Evolutionary conservation across 2,329 filamentous ascomycete species (phyloP), one percentile per base, ranked within the genome.

Genomic region (Lomentospora prolificans): DNA sequence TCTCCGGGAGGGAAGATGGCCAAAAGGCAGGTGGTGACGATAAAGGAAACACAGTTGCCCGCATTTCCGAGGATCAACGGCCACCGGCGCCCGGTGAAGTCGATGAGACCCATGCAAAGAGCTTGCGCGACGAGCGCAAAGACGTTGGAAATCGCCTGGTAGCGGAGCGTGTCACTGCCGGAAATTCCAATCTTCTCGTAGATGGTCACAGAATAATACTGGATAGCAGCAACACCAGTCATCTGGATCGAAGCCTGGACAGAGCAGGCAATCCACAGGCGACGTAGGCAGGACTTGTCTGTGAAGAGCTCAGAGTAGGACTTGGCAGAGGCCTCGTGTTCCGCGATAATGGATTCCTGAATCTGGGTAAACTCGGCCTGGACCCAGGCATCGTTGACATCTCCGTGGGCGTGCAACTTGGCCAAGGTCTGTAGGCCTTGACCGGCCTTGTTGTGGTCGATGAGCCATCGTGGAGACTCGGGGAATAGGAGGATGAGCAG

Each of bases 161-260:
- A 90, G 60, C 85, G 81, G 41, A 90, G 76, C 0, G 87, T 83
- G 27, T 86, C 76, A 53, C 80, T 72, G 24, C 78, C 77, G 0
- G 70, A 66, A 61, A 90, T 89, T 25, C 86, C 86, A 61, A 89
- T 87, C 64, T 87, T 79, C 1, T 69, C 70, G 68, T 86, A 89
- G 60, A 89, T 88, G 2, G 64, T 68, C 17, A 85, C 79, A 0
- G 81, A 84, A 68, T 86, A 90, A 68, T 90, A 90, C 65, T 90
- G 86, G 60, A 90, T 89, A 1, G 84, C 84, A 1, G 77, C 81
- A 0, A 86, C 84, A 60, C 87, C 87, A 0, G 87, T 90, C 84
- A 90, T 88, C 66, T 90, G 87, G 2, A 84, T 75, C 0, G 80
- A 82, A 0, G 83, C 86, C 65, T 90, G 87, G 1, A 90, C 71